These are phyloP conservation scores for Phytopythium vexans DNA, from an alignment of 352 stramenopile species.

Conservation along the genomic window DNA sequence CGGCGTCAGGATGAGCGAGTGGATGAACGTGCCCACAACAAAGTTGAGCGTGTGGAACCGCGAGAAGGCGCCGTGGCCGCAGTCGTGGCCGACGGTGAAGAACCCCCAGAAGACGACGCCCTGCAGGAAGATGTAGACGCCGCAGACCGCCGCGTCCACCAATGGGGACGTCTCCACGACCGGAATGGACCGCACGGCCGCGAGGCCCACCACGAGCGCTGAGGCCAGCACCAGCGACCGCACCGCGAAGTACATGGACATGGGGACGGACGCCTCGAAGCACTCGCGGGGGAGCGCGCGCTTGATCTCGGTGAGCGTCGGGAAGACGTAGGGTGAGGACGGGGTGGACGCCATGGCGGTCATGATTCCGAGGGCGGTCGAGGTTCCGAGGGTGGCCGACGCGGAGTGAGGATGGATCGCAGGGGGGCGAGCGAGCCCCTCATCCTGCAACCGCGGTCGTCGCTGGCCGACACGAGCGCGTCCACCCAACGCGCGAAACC, in stretches of 20 bases:
- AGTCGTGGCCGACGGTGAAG: conserved; percentile 82
- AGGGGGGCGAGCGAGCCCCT: background rate
- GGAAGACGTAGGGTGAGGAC: conserved; percentile 48
- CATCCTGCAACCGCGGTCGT: too few relatives aligned
- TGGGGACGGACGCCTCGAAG: conserved; percentile 66
- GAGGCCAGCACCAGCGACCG: conserved; percentile 49
- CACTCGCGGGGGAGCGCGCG: conserved; percentile 61
- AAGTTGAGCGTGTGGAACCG: conserved; percentile 80
- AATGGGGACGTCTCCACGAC: conserved; percentile 21
- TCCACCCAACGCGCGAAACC: conserved; percentile 7
- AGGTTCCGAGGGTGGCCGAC: background rate
- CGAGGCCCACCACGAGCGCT: conserved; percentile 37
- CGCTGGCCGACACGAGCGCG: background rate
- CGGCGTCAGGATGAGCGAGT: conserved; percentile 79
- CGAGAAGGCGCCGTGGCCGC: conserved; percentile 77
- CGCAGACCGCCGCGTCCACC: conserved; percentile 46
- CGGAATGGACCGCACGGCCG: conserved; percentile 34
- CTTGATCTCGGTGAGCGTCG: conserved; percentile 80
- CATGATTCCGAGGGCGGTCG: background rate
- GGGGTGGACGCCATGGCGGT: conserved; percentile 18
- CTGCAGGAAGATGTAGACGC: conserved; percentile 63
- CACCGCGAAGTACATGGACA: conserved; percentile 74
- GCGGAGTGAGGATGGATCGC: background rate
- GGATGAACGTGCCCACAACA: conserved; percentile 64
- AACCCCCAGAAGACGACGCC: conserved; percentile 82